Evolutionary conservation across 441 rosid species (phyloP).

Genomic region (Populus hybrid): DNA sequence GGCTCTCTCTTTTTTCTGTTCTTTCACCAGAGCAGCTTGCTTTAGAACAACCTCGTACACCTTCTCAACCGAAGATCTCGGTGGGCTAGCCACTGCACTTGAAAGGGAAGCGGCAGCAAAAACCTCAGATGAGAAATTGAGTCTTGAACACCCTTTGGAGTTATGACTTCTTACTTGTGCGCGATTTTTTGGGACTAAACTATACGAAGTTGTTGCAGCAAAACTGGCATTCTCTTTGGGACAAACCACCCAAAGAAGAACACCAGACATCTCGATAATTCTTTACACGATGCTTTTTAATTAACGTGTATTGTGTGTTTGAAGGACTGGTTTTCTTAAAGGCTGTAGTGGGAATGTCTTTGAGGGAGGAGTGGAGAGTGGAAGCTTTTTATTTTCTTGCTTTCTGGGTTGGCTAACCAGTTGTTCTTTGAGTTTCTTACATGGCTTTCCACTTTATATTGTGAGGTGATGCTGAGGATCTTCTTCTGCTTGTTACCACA

Average conservation of each 20-base stretch:
- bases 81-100: conserved; percentile 24
- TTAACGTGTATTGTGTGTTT: no score
- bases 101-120: conserved; percentile 18
- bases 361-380: neutral
- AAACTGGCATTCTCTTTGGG: conserved; percentile 32
- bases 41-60: conserved; percentile 49
- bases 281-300: neutral
- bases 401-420: neutral
- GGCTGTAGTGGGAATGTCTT: neutral
- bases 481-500: neutral
- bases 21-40: conserved; percentile 48
- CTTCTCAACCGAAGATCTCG: conserved; percentile 38
- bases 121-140: conserved; percentile 2
- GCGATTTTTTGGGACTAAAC: conserved; percentile 14
- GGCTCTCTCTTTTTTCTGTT: conserved; percentile 18
- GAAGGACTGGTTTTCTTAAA: neutral
- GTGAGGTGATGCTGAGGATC: neutral
- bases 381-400: neutral
- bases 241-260: conserved; percentile 33
- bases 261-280: conserved; percentile 27
- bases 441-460: neutral
- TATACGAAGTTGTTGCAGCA: conserved; percentile 13
- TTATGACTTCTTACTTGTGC: conserved; percentile 13
- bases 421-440: neutral
- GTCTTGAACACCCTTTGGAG: conserved; percentile 7